These are phyloP conservation scores for Lepraria neglecta DNA, from an alignment of 495 filamentous ascomycete species.

Conservation along the genomic window DNA sequence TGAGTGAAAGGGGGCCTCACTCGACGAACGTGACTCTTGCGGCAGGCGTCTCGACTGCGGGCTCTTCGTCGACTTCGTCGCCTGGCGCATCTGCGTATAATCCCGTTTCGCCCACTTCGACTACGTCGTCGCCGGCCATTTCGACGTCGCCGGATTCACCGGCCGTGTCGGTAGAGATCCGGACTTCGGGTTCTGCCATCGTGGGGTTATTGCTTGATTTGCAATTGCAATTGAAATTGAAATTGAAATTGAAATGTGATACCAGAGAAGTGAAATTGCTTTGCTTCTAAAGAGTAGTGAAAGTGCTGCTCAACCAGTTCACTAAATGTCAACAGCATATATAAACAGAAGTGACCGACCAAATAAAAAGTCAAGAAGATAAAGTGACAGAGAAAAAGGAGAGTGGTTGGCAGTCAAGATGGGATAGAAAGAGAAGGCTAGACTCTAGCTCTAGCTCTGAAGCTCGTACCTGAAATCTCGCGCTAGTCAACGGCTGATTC, in stretches of 20 bases:
- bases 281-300: too few relatives aligned
- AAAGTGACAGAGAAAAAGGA: background rate
- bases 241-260: background rate
- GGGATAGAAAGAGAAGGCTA: slow-evolving; percentile 2
- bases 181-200: slow-evolving; percentile 29
- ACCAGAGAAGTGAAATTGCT: too few relatives aligned
- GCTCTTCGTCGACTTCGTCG: slow-evolving; percentile 21
- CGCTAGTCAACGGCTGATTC: background rate
- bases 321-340: background rate
- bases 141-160: slow-evolving; percentile 25
- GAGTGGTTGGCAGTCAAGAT: background rate
- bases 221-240: background rate
- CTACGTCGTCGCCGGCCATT: slow-evolving; percentile 25
- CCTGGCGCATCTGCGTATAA: slow-evolving; percentile 16
- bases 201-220: background rate
- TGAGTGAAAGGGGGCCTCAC: slow-evolving; percentile 7
- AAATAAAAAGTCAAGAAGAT: background rate
- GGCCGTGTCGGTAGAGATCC: slow-evolving; percentile 1
- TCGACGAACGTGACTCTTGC: slow-evolving; percentile 24
- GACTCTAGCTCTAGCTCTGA: background rate
- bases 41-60: slow-evolving; percentile 8
- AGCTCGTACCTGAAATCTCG: slow-evolving; percentile 12
- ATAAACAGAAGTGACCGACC: background rate
- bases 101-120: slow-evolving; percentile 24
- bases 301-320: background rate